Percentiles rank a stretch among this genome's conserved stretches.
Conservation (phyloP, 768 basidiomycete genomes). For the Hygrophoropsis aurantiaca region DNA sequence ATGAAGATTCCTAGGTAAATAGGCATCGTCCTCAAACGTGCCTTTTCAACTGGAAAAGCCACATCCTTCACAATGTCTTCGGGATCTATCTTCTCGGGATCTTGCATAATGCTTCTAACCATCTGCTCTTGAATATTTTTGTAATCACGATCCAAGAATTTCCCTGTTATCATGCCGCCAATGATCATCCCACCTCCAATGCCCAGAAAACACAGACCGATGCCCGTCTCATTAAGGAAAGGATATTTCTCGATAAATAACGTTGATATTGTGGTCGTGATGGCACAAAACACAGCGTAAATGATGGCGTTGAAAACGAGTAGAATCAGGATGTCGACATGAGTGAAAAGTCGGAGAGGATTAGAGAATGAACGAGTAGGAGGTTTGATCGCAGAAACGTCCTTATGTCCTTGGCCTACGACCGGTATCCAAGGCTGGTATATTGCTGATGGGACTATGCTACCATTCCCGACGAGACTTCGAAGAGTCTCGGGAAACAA, state of each 20-base stretch:
- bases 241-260: constrained; percentile 48
- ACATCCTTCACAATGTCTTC: constrained; percentile 24
- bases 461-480: constrained; percentile 15
- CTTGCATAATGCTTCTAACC: constrained; percentile 6
- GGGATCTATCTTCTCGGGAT: constrained; percentile 18
- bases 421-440: constrained; percentile 11
- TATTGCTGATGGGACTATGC: constrained; percentile 3
- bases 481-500: constrained; percentile 10
- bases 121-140: constrained; percentile 26
- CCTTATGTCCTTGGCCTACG: constrained; percentile 3
- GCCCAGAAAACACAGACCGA: constrained; percentile 75
- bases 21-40: constrained; percentile 49
- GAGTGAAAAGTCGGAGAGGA: constrained; percentile 30
- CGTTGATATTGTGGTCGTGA: constrained; percentile 44
- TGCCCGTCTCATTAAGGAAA: constrained; percentile 38
- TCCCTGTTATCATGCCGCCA: constrained; percentile 55
- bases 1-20: constrained; percentile 36
- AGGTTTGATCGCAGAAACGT: neutral
- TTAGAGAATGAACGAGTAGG: constrained; percentile 26
- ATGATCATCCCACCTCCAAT: constrained; percentile 67
- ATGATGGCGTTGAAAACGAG: constrained; percentile 53
- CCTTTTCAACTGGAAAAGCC: constrained; percentile 56
- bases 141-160: constrained; percentile 63
- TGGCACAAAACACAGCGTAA: constrained; percentile 46
- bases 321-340: constrained; percentile 33